Evolutionary conservation across 2,329 filamentous ascomycete species (phyloP).

Genomic region (Westerdykella ornata): DNA sequence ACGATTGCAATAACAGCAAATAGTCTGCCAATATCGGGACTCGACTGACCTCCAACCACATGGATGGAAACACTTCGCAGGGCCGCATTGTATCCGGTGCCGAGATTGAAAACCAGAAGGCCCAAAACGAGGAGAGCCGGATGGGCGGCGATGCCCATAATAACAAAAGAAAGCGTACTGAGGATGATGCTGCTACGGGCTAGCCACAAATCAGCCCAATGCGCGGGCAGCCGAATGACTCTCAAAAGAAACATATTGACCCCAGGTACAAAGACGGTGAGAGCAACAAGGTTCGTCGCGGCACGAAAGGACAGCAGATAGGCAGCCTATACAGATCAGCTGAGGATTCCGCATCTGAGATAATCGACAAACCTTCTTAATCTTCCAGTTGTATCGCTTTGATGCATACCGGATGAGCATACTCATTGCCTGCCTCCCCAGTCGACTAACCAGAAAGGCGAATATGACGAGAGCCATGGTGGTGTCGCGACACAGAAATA

Average conservation of each 20-base stretch:
- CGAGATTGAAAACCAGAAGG: constrained; percentile 44
- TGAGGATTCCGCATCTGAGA: constrained; percentile 3
- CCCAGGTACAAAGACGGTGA: constrained; percentile 43
- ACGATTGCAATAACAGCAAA: constrained; percentile 47
- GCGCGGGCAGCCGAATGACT: constrained; percentile 31
- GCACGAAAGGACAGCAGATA: constrained; percentile 44
- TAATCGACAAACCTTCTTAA: constrained; percentile 30
- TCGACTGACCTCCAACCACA: constrained; percentile 41
- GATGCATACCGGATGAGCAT: constrained; percentile 49
- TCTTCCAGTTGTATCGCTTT: constrained; percentile 45
- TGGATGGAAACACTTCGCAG: constrained; percentile 45
- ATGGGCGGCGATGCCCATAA: constrained; percentile 43
- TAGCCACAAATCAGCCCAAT: constrained; percentile 43
- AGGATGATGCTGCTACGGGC: constrained; percentile 42
- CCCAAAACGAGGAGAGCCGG: constrained; percentile 40
- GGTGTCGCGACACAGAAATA: constrained; percentile 37
- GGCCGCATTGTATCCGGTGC: constrained; percentile 44
- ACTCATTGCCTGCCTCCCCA: constrained; percentile 43
- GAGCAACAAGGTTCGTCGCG: constrained; percentile 43
- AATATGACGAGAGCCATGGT: constrained; percentile 39
- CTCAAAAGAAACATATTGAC: constrained; percentile 37
- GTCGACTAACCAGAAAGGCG: constrained; percentile 44
- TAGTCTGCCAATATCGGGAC: constrained; percentile 41
- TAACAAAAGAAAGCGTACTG: constrained; percentile 41
- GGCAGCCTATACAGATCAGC: constrained; percentile 31